Evolutionary conservation across 192 early-diverging fungal genomes (phyloP).

Genomic region (Dissophora ornata): DNA sequence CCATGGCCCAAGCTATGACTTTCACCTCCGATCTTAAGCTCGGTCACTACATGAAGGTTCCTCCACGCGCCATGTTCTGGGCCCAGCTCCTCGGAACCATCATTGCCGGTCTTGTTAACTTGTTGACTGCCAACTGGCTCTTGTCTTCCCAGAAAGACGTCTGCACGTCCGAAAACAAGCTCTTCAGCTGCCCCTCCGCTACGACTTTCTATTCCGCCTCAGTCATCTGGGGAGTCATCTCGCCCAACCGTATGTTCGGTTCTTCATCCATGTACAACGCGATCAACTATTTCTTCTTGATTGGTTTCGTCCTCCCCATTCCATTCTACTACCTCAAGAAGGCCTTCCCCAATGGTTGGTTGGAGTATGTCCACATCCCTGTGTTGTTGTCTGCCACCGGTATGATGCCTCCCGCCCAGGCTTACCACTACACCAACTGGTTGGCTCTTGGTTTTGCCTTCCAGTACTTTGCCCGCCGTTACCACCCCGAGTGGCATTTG

Average conservation of each 20-base stretch:
- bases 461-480: conserved; percentile 63
- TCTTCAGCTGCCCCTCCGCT: conserved; percentile 60
- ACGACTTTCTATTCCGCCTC: too few relatives aligned
- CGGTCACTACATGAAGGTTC: too few relatives aligned
- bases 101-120: conserved; percentile 65
- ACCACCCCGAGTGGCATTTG: conserved; percentile 64
- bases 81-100: conserved; percentile 70
- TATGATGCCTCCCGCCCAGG: conserved; percentile 65
- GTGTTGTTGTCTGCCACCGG: conserved; percentile 61
- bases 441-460: conserved; percentile 62
- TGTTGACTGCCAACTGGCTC: conserved; percentile 57
- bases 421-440: conserved; percentile 58
- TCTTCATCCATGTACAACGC: conserved; percentile 52
- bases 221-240: conserved; percentile 85
- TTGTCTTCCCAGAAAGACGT: conserved; percentile 52
- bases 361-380: conserved; percentile 66
- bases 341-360: conserved; percentile 58
- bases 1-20: conserved; percentile 79
- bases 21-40: conserved; percentile 80
- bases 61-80: conserved; percentile 64
- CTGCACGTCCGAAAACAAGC: conserved; percentile 48
- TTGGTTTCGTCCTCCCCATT: conserved; percentile 66
- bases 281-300: conserved; percentile 60
- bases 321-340: too few relatives aligned
- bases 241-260: conserved; percentile 71